Base-by-base conservation (phyloP, 352 stramenopile genomes). In the Phytophthora ramorum region DNA sequence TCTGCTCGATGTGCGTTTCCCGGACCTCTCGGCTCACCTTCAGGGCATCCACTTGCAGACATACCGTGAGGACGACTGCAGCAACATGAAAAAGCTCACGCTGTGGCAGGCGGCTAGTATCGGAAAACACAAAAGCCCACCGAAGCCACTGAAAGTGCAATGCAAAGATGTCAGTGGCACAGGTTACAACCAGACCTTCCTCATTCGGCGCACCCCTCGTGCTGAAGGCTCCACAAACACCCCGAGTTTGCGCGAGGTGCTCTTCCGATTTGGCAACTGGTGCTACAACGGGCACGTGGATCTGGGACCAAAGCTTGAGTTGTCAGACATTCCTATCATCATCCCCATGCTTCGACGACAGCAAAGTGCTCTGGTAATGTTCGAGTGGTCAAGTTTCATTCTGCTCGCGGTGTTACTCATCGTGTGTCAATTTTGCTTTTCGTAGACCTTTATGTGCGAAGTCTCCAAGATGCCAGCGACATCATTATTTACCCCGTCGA, bases 211-310 rank as follows among this genome's bases (percentile, higher is more conserved):
- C 35, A 92, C 83, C 3, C 73, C 76, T 4, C 78, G 71, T 17
- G 46, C 70, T 20, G 72, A 78, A 50, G 68, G 58, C 24, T 66
- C 69, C 28, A 63, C 64, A 30, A 61, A 49, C 35, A 61, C 57
- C 2, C 66, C 67, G 14, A 95, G 76, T 55, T 79, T 97, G 28
- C 85, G 92, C n/a, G 90, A 98, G 50, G 93, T 98, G 45, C 84
- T 98, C 28, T 98, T 98, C 66, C 84, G 94, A 52, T 98, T 98
- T 65, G 96, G 96, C 32, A 96, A 89, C 64, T 98, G 96, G 96
- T 98, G 94, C 78, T 98, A 98, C 85, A 95, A 92, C 57, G 94
- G 95, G 2, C 81, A 92, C 61, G 92, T 98, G 14, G 89, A 98
- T 46, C 73, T 98, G 2, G 90, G 87, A 1, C 84, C 93, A 0